Evolutionary conservation across 345 rosid species (phyloP), one percentile per base, ranked within the genome.

Genomic region (Psidium friedrichsthalianum): DNA sequence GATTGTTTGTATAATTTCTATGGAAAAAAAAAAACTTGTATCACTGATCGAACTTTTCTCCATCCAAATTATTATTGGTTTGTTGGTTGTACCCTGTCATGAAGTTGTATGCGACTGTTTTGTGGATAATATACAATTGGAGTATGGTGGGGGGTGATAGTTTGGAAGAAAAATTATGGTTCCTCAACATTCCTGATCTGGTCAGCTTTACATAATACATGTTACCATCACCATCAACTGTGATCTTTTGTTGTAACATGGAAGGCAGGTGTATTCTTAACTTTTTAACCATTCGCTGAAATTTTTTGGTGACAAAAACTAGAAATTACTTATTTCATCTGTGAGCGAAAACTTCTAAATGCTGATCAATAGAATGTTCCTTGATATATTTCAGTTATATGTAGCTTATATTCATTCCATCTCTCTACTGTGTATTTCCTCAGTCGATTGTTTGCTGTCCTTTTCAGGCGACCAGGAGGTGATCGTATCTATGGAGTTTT

Each of bases 401-500:
- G 47, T 36, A 36, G 78, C 47, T 69, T 69, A 18, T 36, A 36
- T 69, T 69, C 47, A 32, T 69, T 32, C 78, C 11, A 1, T 69
- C 25, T 69, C 47, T 36, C 11, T 69, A 21, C 47, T 69, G 25
- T 69, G 78, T 18, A 69, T 69, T 36, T 69, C 64, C 78, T 64
- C 16, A 32, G 78, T 64, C 11, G 56, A 7, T 82, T 53, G 59
- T 82, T 82, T 85, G 40, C 53, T 82, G 83, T 80, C 56, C 20
- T 84, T 83, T 80, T 57, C 88, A 95, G 98, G 85, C 96, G 96
- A 83, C 93, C 96, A 51, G 98, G 98, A 76, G 98, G 98, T 87
- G 98, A 94, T 89, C 94, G 96, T 69, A 92, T 95, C 82, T 94
- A 94, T 87, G 96, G 95, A 86, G 95, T 95, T 76, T 95, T 82